Evolutionary conservation across 257 asterid genomes (phyloP), one percentile per base, ranked within the genome.

Genomic region (Nemophila menziesii): DNA sequence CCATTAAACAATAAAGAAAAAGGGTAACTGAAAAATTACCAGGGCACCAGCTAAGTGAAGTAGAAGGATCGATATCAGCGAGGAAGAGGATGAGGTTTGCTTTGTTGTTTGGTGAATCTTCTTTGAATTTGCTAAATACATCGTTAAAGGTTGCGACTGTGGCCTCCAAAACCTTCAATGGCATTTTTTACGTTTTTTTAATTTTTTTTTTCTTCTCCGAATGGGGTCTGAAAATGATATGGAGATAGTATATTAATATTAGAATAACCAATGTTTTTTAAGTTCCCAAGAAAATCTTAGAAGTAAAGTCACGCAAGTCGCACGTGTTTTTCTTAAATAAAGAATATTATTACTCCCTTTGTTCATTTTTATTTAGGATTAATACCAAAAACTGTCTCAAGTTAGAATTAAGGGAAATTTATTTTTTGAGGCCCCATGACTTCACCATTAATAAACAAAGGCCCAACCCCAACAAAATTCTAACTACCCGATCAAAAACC

Each of bases 11-110:
- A 37, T 2, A 14, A 0, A 24, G 14, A 5, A 18, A 38, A 22
- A 11, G 17, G 16, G 22, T 9, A 24, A 14, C n/a, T 15, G 38
- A 16, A 22, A 1, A 43, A 8, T 39, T 74, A 82, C 97, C 98
- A 44, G 94, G 94, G 74, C 98, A 89, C 95, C 98, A 89, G 29
- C 95, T 84, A 22, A 65, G 93, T 50, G 72, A 65, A 64, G 95
- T 89, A 59, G 93, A 68, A 23, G 94, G 87, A 0, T 80, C 98
- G 8, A 44, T 61, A 54, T 89, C 98, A 42, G 95, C 98, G 74
- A 84, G 55, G 87, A 89, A 89, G 39, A 84, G 86, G 58, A 89
- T 78, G 52, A 80, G 49, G 55, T 78, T 89, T 16, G 84, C 82
- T 61, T 71, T 78, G 80, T 74, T 48, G 20, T 76, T 66, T 2